Conservation (phyloP, 2,329 filamentous ascomycete genomes). For the Pseudocercospora cruenta region DNA sequence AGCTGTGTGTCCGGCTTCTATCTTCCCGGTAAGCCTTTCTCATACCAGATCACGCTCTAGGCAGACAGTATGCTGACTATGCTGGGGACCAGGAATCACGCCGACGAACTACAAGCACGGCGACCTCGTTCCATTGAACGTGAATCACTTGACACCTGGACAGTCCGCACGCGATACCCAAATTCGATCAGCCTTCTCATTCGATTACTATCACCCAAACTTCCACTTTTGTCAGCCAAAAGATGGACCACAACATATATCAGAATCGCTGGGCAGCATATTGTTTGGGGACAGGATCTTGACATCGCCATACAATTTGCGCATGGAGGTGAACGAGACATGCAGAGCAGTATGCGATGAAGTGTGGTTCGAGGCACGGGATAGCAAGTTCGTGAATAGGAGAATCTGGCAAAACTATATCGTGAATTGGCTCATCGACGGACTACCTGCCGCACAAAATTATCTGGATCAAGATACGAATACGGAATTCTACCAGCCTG, state of each 20-base stretch:
- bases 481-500: constrained; percentile 84
- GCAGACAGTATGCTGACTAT: neutral
- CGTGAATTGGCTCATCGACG: constrained; percentile 94
- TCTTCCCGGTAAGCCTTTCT: constrained; percentile 68
- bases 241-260: constrained; percentile 74
- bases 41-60: neutral
- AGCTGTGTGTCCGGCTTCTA: constrained; percentile 65
- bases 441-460: constrained; percentile 84
- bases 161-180: constrained; percentile 76
- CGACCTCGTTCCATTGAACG: constrained; percentile 81
- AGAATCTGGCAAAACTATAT: constrained; percentile 86
- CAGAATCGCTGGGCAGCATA: constrained; percentile 92
- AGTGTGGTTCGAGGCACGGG: constrained; percentile 66
- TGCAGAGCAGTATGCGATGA: constrained; percentile 79
- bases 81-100: constrained; percentile 61
- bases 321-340: constrained; percentile 83
- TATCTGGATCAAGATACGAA: constrained; percentile 76
- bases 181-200: constrained; percentile 89
- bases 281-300: constrained; percentile 96
- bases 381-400: constrained; percentile 78
- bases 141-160: constrained; percentile 89
- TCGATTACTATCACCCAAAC: constrained; percentile 88
- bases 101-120: constrained; percentile 85
- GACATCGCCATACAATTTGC: constrained; percentile 89
- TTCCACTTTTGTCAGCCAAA: constrained; percentile 88